Conservation (phyloP, 2,329 filamentous ascomycete species). For the Chaetomium olivaceum region DNA sequence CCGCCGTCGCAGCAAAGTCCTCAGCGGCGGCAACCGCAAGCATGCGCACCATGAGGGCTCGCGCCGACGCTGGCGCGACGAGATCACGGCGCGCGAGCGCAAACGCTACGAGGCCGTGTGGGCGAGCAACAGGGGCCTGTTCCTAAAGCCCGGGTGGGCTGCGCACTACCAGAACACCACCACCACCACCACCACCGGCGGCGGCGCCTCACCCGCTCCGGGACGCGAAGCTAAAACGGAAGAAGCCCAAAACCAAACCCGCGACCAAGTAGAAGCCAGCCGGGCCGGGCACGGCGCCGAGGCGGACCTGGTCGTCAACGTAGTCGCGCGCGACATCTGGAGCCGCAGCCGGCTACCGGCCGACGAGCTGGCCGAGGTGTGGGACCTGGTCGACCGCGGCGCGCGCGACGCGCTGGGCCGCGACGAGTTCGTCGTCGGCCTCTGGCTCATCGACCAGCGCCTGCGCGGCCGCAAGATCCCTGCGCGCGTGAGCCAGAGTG, state of each 20-base stretch:
- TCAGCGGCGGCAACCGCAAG: constrained; percentile 55
- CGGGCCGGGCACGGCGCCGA: constrained; percentile 25
- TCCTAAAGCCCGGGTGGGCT: constrained; percentile 36
- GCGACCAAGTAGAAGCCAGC: constrained; percentile 9
- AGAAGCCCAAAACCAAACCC: background rate
- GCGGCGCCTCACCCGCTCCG: background rate
- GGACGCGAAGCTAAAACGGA: background rate
- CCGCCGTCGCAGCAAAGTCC: constrained; percentile 38
- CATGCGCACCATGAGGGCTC: constrained; percentile 77
- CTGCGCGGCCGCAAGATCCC: constrained; percentile 79
- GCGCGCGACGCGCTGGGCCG: constrained; percentile 58
- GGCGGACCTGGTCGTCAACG: constrained; percentile 60
- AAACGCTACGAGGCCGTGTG: constrained; percentile 82
- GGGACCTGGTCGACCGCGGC: constrained; percentile 68
- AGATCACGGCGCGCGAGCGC: constrained; percentile 70
- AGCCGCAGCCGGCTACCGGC: constrained; percentile 64
- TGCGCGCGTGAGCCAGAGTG: constrained; percentile 66
- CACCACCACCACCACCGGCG: background rate
- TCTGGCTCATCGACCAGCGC: constrained; percentile 80
- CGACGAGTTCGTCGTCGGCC: constrained; percentile 77
- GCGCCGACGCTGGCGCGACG: constrained; percentile 74
- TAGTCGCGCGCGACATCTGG: constrained; percentile 77
- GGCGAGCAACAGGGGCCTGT: constrained; percentile 73
- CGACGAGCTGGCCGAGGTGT: constrained; percentile 72
- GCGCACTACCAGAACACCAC: background rate